Evolutionary conservation across 495 filamentous ascomycete species (phyloP).

Genomic region (Neurospora discreta): DNA sequence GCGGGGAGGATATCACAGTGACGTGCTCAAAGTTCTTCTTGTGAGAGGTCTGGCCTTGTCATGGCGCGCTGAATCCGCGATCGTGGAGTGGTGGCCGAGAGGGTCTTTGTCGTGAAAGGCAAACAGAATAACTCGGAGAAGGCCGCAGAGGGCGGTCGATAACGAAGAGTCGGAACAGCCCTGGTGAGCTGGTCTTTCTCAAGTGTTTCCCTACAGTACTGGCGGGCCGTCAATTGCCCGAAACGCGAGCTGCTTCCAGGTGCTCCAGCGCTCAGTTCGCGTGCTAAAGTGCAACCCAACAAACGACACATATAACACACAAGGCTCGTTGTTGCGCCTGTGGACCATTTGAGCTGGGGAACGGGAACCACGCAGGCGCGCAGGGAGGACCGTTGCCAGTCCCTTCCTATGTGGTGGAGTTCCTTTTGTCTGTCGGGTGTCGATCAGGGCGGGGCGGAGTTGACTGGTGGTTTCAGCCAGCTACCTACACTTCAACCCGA

Average conservation of each 20-base stretch:
- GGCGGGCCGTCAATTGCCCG: slow-evolving; percentile 8
- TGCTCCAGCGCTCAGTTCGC: not conserved
- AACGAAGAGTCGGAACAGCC: not conserved
- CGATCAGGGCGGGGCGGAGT: not conserved
- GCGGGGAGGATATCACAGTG: not conserved
- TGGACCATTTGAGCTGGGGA: not conserved
- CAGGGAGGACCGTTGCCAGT: not conserved
- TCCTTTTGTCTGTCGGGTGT: not conserved
- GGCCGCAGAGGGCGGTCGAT: not conserved
- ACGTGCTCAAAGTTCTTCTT: not conserved
- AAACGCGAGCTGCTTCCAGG: not conserved
- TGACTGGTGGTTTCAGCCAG: not conserved
- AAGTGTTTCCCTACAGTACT: not conserved
- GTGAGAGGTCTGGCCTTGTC: not conserved
- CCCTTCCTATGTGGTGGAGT: not conserved
- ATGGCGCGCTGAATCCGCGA: not conserved
- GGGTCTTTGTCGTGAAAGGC: not conserved
- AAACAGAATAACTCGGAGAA: not conserved
- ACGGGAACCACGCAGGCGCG: not conserved
- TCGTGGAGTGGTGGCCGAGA: not conserved
- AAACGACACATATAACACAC: not conserved
- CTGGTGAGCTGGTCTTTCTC: not conserved
- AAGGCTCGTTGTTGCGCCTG: not conserved
- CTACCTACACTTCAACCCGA: not conserved
- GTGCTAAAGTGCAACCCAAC: not conserved